Evolutionary conservation across 176 grass and related monocot genomes (phyloP).

Genomic region (Rhynchospora pubera): DNA sequence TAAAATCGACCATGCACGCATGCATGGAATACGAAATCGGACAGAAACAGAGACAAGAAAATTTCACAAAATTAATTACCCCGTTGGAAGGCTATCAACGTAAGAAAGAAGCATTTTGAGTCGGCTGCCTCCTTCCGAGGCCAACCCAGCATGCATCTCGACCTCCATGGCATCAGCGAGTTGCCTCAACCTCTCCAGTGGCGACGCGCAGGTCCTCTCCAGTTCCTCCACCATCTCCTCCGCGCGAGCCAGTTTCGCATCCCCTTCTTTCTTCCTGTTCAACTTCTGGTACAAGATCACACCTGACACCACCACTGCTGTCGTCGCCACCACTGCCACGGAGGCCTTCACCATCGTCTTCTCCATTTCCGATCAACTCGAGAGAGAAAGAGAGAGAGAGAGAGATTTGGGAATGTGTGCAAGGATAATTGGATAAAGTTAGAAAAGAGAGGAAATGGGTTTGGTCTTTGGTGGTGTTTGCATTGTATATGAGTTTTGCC

Average conservation of each 20-base stretch:
- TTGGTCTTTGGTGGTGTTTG: not conserved
- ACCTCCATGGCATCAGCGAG: constrained; percentile 49
- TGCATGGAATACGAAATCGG: constrained; percentile 6
- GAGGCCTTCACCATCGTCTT: constrained; percentile 10
- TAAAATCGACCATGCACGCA: not conserved
- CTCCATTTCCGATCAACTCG: constrained; percentile 7
- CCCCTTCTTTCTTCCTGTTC: not conserved
- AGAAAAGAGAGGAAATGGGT: constrained; percentile 1
- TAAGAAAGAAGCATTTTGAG: constrained; percentile 84
- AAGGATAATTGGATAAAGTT: constrained; percentile 10
- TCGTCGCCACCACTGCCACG: constrained; percentile 13
- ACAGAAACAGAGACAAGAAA: not conserved
- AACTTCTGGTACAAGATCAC: not conserved
- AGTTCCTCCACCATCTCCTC: constrained; percentile 52
- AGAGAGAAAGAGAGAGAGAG: not conserved
- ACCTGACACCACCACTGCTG: constrained; percentile 6
- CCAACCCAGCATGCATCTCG: constrained; percentile 69
- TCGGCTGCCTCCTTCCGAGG: constrained; percentile 41
- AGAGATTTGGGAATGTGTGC: constrained; percentile 1
- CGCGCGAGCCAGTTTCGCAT: constrained; percentile 22
- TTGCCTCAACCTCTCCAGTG: constrained; percentile 30
- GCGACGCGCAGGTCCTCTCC: constrained; percentile 35
- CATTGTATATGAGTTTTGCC: not conserved
- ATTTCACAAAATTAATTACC: constrained; percentile 18
- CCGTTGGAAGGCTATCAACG: constrained; percentile 72